Percentiles rank a stretch among this genome's conserved stretches.
These are phyloP conservation scores for Pigoraptor vietnamica DNA, from an alignment of 78 protist genomes.

Conservation along the genomic window DNA sequence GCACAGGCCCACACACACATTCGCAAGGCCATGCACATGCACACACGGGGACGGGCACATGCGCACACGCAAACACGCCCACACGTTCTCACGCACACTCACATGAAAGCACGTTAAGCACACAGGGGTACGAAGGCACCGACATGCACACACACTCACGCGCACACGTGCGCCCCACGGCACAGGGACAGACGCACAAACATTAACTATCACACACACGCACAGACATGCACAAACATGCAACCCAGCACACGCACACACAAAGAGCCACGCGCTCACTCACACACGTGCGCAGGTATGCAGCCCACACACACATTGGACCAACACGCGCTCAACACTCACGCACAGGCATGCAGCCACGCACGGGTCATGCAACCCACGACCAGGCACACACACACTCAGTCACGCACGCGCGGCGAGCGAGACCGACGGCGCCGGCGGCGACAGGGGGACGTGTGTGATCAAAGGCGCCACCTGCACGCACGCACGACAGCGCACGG, in stretches of 20 bases:
- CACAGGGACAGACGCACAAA: no score
- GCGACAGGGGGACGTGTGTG: conserved; percentile 39
- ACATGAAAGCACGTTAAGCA: not conserved
- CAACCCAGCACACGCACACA: not conserved
- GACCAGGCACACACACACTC: not conserved
- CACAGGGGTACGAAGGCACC: not conserved
- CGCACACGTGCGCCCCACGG: not conserved
- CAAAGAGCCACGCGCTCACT: no score
- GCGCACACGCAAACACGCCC: not conserved
- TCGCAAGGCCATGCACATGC: not conserved
- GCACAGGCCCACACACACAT: not conserved
- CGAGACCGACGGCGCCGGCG: conserved; percentile 57
- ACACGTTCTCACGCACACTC: not conserved
- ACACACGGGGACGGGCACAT: not conserved
- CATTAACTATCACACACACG: no score
- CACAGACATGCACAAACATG: not conserved
- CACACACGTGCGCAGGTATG: not conserved
- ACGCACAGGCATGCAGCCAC: not conserved
- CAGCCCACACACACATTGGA: not conserved
- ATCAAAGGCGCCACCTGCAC: conserved; percentile 42
- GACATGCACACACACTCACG: not conserved
- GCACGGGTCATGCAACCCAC: not conserved
- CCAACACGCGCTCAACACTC: no score
- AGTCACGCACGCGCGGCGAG: conserved; percentile 39
- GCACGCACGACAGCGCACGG: not conserved